Evolutionary conservation across 192 early-diverging fungal genomes (phyloP).

Genomic region (Chytriomyces confervae): DNA sequence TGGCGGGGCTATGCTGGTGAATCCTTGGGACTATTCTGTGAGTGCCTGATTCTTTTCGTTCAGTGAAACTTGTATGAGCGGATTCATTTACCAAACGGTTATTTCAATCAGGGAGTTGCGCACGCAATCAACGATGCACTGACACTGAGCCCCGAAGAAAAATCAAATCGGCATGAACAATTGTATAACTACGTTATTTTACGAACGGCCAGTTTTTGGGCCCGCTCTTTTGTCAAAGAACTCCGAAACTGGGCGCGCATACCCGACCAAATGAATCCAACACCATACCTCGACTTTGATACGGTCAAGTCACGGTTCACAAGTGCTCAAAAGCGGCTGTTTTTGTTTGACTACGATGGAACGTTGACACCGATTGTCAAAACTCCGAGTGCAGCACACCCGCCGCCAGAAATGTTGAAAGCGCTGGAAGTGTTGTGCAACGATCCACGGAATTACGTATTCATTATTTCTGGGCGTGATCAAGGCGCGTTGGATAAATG

Average conservation of each 20-base stretch:
- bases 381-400: conserved; percentile 80
- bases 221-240: conserved; percentile 78
- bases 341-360: conserved; percentile 98
- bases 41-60: conserved; percentile 4
- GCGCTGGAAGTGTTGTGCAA: conserved; percentile 68
- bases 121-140: conserved; percentile 90
- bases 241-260: conserved; percentile 59
- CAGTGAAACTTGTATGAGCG: background rate
- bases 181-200: conserved; percentile 78
- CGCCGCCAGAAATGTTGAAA: conserved; percentile 80
- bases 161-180: conserved; percentile 77
- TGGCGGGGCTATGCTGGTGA: conserved; percentile 86
- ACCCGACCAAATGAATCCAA: conserved; percentile 54
- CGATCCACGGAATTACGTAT: conserved; percentile 85
- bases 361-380: conserved; percentile 91
- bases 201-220: conserved; percentile 90
- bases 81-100: background rate
- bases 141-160: conserved; percentile 80
- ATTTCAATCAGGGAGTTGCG: conserved; percentile 70
- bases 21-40: conserved; percentile 89
- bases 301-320: conserved; percentile 52
- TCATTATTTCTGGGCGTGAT: conserved; percentile 93
- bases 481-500: conserved; percentile 81
- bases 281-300: conserved; percentile 52
- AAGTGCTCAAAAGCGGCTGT: conserved; percentile 71